A percentile compares a stretch with the other conserved stretches of the same genome.
These are phyloP conservation scores for Nemophila menziesii DNA, from an alignment of 257 asterid species.

Conservation along the genomic window DNA sequence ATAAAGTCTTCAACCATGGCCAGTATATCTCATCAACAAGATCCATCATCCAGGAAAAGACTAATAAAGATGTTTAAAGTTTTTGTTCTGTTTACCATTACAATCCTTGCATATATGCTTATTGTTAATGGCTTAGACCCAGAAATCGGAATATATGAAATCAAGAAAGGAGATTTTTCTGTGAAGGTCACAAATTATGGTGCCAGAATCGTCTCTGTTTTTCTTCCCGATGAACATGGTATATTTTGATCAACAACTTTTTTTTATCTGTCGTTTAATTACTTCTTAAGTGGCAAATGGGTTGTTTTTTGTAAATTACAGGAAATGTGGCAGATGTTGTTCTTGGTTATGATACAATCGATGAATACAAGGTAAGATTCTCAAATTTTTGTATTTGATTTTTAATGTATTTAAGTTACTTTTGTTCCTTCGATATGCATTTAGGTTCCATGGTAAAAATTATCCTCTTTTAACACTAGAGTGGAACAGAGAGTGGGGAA, in stretches of 20 bases:
- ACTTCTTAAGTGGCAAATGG: too few relatives aligned
- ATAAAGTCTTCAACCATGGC: neutral
- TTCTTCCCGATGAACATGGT: constrained; percentile 82
- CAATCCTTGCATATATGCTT: constrained; percentile 14
- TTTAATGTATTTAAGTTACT: too few relatives aligned
- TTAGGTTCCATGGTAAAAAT: neutral
- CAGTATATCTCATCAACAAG: neutral
- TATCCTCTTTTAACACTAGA: neutral
- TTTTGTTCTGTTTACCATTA: constrained; percentile 13
- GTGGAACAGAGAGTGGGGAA: neutral
- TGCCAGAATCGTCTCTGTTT: constrained; percentile 59
- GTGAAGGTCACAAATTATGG: constrained; percentile 66
- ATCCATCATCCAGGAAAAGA: neutral
- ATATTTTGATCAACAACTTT: neutral
- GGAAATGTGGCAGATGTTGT: constrained; percentile 58
- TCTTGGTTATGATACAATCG: constrained; percentile 65
- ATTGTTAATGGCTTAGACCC: constrained; percentile 13
- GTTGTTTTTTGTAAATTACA: constrained; percentile 8
- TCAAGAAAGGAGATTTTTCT: constrained; percentile 44
- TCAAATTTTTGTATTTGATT: neutral
- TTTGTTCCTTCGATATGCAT: neutral
- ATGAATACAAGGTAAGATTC: constrained; percentile 43
- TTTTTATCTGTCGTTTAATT: neutral
- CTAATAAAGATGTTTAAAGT: constrained; percentile 16
- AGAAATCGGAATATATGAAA: constrained; percentile 30